Evolutionary conservation across 345 rosid species (phyloP), one percentile per base, ranked within the genome.

Genomic region (Lagerstroemia speciosa): DNA sequence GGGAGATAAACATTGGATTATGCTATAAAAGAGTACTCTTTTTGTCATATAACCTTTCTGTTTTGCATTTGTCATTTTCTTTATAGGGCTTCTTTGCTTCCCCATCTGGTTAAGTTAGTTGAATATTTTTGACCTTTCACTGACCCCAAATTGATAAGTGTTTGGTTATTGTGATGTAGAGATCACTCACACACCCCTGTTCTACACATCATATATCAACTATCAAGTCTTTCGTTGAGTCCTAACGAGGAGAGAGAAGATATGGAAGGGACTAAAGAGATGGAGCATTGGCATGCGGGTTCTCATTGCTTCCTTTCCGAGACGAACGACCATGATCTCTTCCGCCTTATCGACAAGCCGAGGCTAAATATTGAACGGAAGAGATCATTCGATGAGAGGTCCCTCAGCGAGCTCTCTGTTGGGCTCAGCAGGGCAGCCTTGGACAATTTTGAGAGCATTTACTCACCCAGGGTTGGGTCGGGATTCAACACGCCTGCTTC

Each of bases 281-380:
- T 37, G 26, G 66, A 92, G 22, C 81, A 90, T 67, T 83, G 79
- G 76, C 77, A 88, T 33, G 97, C 87, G 63, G 75, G 96, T 69
- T 89, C 98, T 0, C 82, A 84, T 66, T 90, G 53, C 53, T 17
- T n/a, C 53, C 3, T 48, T 16, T 16, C 8, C n/a, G 53, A 48
- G 53, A 16, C 8, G 3, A n/a, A 20, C 3, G 53, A 48, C 53
- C 1, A 2, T 20, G 53, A 48, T 20, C 53, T 48, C 3, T 48
- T 20, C 6, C 7, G 24, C 53, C 7, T 48, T 16, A 22, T 48
- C 6, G 24, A 48, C 53, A 48, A 20, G 24, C 53, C 53, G 22
- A 48, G 24, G 8, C 53, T 48, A 2, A 48, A 48, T 19, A 20
- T 48, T 17, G 53, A 48, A 6, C 22, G 53, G 24, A 12, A 48